Base-by-base conservation (phyloP, 805 yeast genomes). In the Saturnispora halmiae region DNA sequence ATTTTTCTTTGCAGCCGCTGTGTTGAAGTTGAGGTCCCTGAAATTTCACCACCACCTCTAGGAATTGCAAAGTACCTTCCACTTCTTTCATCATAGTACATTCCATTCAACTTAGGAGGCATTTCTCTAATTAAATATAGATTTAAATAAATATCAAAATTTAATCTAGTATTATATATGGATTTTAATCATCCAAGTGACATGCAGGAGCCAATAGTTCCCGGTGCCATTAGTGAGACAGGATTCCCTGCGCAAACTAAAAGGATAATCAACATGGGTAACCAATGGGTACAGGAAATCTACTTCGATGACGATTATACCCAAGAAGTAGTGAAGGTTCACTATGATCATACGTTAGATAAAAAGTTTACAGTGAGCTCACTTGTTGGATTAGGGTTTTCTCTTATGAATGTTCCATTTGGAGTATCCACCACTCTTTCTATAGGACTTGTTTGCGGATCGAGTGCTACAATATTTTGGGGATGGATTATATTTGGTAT, bases 371-470 rank as follows among this genome's bases (percentile, higher is more conserved):
- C 84, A 0, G 78, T 80, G 9, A 65, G 76, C 1, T 79, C 88
- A 0, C 75, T 83, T 34, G 73, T 83, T 18, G 94, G 92, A 4
- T 62, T 83, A 19, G 90, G 92, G 0, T 82, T 83, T 55, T 77
- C 87, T 1, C 61, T 83, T 25, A 81, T 83, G 88, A 83, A 85
- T 31, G 88, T 85, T 0, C 90, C 88, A 0, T 70, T 82, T 50
- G 87, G 90, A 1, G 69, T 83, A 50, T 75, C 86, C 8, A 75
- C 85, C 3, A 81, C 87, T 1, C 65, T 83, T 55, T 75, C 79
- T 52, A 78, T 79, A 24, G 81, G 84, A 3, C 61, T 83, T 40
- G 68, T 77, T 8, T 83, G 82, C 58, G 94, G 94, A 7, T 86
- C 87, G 1, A 79, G 81, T 39, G 76, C 77, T 11, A 80, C 92